Evolutionary conservation across 2,329 filamentous ascomycete genomes (phyloP).

Genomic region (Aureobasidium lini): DNA sequence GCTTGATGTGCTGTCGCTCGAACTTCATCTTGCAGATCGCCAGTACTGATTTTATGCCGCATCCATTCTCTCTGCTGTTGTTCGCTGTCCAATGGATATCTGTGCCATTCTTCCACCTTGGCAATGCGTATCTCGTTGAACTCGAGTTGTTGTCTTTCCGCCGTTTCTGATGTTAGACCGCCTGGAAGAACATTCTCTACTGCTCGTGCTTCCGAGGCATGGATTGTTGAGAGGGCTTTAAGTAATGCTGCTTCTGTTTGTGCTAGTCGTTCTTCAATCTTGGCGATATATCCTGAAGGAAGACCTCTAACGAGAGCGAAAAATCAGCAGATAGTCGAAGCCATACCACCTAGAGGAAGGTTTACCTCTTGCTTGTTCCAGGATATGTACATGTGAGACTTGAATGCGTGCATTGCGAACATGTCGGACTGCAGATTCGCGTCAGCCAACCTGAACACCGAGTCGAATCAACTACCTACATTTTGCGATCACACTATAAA

Average conservation of each 20-base stretch:
- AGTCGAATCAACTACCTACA: not conserved
- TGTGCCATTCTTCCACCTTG: not conserved
- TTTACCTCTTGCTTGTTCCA: not conserved
- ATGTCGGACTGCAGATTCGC: not conserved
- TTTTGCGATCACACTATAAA: not conserved
- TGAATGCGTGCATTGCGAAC: not conserved
- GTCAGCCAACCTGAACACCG: too few species aligned
- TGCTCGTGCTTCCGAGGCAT: not conserved
- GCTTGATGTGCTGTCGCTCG: not conserved
- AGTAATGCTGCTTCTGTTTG: not conserved
- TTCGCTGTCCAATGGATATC: not conserved
- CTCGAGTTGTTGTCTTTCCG: not conserved
- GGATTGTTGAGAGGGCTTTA: not conserved
- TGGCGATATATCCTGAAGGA: not conserved
- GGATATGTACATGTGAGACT: not conserved
- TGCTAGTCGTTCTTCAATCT: not conserved
- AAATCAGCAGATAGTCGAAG: not conserved
- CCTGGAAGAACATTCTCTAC: not conserved
- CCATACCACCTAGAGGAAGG: too few species aligned
- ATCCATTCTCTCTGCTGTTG: not conserved
- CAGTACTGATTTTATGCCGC: not conserved
- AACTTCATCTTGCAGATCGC: too few species aligned
- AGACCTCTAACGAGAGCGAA: not conserved
- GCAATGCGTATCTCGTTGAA: not conserved
- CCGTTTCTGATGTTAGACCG: not conserved